Percentiles rank a stretch among this genome's conserved stretches.
These are phyloP conservation scores for Asterophora parasitica DNA, from an alignment of 768 basidiomycete species.

Conservation along the genomic window DNA sequence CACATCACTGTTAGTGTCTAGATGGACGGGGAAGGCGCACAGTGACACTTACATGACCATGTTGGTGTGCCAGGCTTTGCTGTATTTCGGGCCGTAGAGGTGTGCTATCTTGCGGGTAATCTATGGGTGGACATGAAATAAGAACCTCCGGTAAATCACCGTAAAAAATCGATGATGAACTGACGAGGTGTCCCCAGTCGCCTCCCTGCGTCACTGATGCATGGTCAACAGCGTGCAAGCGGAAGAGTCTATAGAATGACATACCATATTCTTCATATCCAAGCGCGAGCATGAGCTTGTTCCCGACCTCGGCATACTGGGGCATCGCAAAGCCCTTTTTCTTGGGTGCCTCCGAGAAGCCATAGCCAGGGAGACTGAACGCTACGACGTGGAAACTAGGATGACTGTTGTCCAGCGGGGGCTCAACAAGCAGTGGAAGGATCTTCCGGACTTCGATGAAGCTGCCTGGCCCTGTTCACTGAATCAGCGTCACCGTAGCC, in stretches of 20 bases:
- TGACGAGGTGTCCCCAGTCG: constrained; percentile 39
- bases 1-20: too few species aligned
- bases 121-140: too few species aligned
- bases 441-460: constrained; percentile 57
- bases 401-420: constrained; percentile 33
- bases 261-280: constrained; percentile 45
- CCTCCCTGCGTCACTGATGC: constrained; percentile 44
- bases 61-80: constrained; percentile 53
- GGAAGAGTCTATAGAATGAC: too few species aligned
- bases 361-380: constrained; percentile 54
- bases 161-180: too few species aligned
- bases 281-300: constrained; percentile 45
- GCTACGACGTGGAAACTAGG: constrained; percentile 67
- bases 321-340: constrained; percentile 44
- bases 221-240: not conserved
- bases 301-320: constrained; percentile 44
- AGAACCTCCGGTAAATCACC: too few species aligned
- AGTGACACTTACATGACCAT: too few species aligned
- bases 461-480: constrained; percentile 51
- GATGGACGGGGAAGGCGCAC: too few species aligned
- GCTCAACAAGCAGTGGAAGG: constrained; percentile 44
- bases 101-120: constrained; percentile 26
- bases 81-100: constrained; percentile 30
- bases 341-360: constrained; percentile 53
- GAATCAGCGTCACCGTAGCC: not conserved